Conservation (phyloP, 768 basidiomycete genomes). For the Leucocoprinus sp. region DNA sequence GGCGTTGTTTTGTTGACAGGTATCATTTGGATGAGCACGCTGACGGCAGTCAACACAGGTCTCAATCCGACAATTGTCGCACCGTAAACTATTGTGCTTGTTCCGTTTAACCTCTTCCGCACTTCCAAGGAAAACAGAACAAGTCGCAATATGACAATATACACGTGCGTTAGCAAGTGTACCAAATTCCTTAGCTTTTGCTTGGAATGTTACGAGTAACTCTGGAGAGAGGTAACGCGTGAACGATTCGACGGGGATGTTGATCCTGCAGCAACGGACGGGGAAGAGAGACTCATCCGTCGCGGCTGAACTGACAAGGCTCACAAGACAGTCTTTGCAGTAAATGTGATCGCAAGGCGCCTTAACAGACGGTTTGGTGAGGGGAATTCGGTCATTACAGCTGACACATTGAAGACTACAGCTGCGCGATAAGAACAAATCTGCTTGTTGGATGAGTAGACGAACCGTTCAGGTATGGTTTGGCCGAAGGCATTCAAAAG, state of each 20-base stretch:
- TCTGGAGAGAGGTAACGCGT: slow-evolving; percentile 5
- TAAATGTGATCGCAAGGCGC: slow-evolving; percentile 15
- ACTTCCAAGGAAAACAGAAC: slow-evolving; percentile 15
- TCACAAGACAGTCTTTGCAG: slow-evolving; percentile 14
- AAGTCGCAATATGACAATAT: slow-evolving; percentile 15
- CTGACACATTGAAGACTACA: slow-evolving; percentile 14
- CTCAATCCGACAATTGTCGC: slow-evolving; percentile 7
- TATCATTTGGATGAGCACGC: slow-evolving; percentile 10
- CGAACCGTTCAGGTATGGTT: slow-evolving; percentile 1
- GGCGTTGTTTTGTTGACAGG: slow-evolving; percentile 24
- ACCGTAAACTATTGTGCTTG: not conserved
- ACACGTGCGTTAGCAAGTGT: slow-evolving; percentile 14
- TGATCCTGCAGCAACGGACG: slow-evolving; percentile 16
- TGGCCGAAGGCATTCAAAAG: not conserved
- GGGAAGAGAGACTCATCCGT: slow-evolving; percentile 17
- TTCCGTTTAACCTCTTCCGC: slow-evolving; percentile 6
- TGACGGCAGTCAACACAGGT: slow-evolving; percentile 14
- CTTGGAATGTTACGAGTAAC: slow-evolving; percentile 9
- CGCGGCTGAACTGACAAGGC: slow-evolving; percentile 15
- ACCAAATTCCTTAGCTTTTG: slow-evolving; percentile 14
- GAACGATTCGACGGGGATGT: slow-evolving; percentile 8
- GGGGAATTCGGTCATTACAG: slow-evolving; percentile 12
- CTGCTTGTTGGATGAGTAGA: not conserved
- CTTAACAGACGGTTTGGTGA: slow-evolving; percentile 3
- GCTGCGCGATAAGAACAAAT: too few species aligned